Evolutionary conservation across 2,329 filamentous ascomycete species (phyloP), one percentile per base, ranked within the genome.

Genomic region (Beauveria pseudobassiana): DNA sequence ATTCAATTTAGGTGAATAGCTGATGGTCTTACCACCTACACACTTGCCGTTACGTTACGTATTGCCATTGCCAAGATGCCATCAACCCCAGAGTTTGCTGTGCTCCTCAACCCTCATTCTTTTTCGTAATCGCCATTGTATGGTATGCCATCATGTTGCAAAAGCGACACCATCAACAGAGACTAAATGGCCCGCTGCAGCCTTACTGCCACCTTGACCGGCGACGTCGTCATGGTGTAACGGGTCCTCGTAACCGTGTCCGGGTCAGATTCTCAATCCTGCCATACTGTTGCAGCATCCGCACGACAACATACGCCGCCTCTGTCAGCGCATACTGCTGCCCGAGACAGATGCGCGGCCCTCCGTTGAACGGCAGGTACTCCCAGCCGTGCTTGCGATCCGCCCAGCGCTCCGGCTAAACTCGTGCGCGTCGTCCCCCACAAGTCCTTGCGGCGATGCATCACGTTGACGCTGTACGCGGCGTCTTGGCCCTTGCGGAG

Each of bases 361-460:
- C 34, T 38, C 34, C 34, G 12, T 38, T 38, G 34, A 38, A 38
- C 34, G 34, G 74, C 5, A 73, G 64, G 51, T 72, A 75, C 12
- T 68, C 73, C 72, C 71, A 75, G 9, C 68, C 68, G 40, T 66
- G 60, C 14, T 69, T 64, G 0, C 63, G 60, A 51, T 62, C 64
- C 40, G 73, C 72, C 75, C 75, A 77, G 14, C 75, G 65, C 59
- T 76, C 74, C 0, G 74, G 75, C 1, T 63, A 48, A 76, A 76
- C 16, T 69, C 68, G 1, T 69, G 65, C 1, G 73, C 71, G 51
- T 75, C 74, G 0, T 64, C 49, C 0, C 75, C 57, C 69, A 77
- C 10, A 76, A 67, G 43, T 74, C 71, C 28, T 69, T 71, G 9
- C 69, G 65, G 1, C 73, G 67, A 40, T 75, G 72, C 52, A 74